phyloP scores from a whole-genome alignment of 768 basidiomycete species.

The Leucocoprinus leucothites region DNA sequence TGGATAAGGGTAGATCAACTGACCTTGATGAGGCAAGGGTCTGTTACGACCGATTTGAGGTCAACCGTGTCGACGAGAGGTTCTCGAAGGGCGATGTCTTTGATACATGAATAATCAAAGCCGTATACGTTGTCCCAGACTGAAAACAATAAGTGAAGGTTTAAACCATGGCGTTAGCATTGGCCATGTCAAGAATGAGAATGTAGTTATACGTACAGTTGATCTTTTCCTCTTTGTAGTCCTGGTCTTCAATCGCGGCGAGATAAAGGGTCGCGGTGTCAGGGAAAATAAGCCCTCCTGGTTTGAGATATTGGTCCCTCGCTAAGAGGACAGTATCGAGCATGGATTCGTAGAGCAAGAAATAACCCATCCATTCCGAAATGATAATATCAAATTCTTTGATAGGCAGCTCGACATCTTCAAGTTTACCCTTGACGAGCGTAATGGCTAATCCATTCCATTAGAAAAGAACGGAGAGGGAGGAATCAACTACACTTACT shows the following conservation, averaged over 20 bases:
- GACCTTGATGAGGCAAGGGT: slow-evolving; percentile 88
- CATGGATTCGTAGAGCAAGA: slow-evolving; percentile 99
- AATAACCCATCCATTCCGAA: slow-evolving; percentile 99
- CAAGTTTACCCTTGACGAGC: slow-evolving; percentile 96
- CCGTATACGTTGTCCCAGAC: slow-evolving; percentile 99
- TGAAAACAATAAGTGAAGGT: slow-evolving; percentile 25
- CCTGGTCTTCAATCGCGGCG: slow-evolving; percentile 98
- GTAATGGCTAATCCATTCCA: slow-evolving; percentile 67
- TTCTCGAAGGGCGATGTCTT: slow-evolving; percentile 94
- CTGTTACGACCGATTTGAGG: slow-evolving; percentile 89
- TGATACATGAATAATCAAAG: slow-evolving; percentile 99
- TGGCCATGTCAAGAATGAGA: background rate
- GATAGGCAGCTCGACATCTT: slow-evolving; percentile 86
- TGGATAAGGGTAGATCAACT: slow-evolving; percentile 18
- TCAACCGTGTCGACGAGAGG: slow-evolving; percentile 99
- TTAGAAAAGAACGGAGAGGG: slow-evolving; percentile 4
- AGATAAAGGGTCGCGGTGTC: slow-evolving; percentile 90
- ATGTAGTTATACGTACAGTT: slow-evolving; percentile 67
- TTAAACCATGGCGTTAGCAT: background rate
- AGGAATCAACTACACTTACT: slow-evolving; percentile 46
- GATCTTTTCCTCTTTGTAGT: slow-evolving; percentile 99
- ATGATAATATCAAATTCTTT: slow-evolving; percentile 97
- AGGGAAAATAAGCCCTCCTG: slow-evolving; percentile 91
- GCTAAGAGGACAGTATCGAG: slow-evolving; percentile 97
- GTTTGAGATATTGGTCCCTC: slow-evolving; percentile 93